Evolutionary conservation across 1,139 yeast species (phyloP).

Genomic region (Blastobotrys ciferrii): DNA sequence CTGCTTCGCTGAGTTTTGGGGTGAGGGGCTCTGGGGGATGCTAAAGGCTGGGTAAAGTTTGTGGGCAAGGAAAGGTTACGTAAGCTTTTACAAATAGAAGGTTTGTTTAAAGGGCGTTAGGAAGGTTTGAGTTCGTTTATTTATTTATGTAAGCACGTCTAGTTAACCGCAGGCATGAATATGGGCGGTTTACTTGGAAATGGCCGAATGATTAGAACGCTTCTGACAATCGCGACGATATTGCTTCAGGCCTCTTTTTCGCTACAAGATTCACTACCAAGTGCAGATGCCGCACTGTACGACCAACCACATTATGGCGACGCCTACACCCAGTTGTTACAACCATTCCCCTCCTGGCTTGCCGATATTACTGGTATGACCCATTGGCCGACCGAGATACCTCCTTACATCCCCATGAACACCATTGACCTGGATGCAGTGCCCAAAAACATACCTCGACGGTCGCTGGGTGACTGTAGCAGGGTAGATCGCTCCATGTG

Average conservation of each 20-base stretch:
- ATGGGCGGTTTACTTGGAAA: neutral
- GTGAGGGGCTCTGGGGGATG: no score
- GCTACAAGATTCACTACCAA: slow-evolving; percentile 1
- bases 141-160: neutral
- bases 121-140: neutral
- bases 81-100: neutral
- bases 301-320: slow-evolving; percentile 1
- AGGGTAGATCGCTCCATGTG: slow-evolving; percentile 51
- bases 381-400: slow-evolving; percentile 81
- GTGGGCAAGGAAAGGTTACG: neutral
- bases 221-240: neutral
- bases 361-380: slow-evolving; percentile 65
- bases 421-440: slow-evolving; percentile 58
- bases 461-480: slow-evolving; percentile 62
- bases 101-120: neutral
- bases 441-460: slow-evolving; percentile 47
- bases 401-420: slow-evolving; percentile 82
- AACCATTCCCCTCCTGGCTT: slow-evolving; percentile 73
- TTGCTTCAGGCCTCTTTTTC: neutral
- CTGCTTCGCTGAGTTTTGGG: no score
- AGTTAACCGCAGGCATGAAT: neutral
- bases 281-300: neutral
- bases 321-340: slow-evolving; percentile 13
- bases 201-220: neutral
- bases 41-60: no score